Conservation (phyloP, 331 rosid species). For the Ulmus americana region DNA sequence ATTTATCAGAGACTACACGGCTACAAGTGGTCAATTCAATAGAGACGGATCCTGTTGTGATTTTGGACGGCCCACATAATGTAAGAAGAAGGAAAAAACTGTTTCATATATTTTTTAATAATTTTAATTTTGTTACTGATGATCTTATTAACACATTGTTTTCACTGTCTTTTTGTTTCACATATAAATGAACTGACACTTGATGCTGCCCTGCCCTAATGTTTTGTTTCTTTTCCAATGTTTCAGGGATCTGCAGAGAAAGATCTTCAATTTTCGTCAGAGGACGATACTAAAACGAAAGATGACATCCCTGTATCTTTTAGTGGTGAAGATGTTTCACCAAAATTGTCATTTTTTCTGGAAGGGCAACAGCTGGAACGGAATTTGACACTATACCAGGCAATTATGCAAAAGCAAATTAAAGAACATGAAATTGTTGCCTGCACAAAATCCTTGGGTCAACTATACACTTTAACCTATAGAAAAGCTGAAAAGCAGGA, state of each 20-base stretch:
- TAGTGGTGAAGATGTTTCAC: slow-evolving; percentile 39
- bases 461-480: slow-evolving; percentile 64
- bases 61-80: slow-evolving; percentile 38
- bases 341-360: slow-evolving; percentile 58
- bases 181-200: too few species aligned
- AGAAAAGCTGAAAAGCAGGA: slow-evolving; percentile 34
- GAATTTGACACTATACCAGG: slow-evolving; percentile 68
- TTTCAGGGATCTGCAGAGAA: slow-evolving; percentile 40
- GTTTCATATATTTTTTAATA: background rate
- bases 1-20: slow-evolving; percentile 19
- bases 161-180: too few species aligned
- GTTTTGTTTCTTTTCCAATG: slow-evolving; percentile 13
- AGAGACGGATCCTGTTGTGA: slow-evolving; percentile 27
- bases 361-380: slow-evolving; percentile 63
- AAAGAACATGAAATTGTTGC: slow-evolving; percentile 53
- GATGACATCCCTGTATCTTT: slow-evolving; percentile 36
- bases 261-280: slow-evolving; percentile 37
- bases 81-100: slow-evolving; percentile 19
- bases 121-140: too few species aligned
- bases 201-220: background rate
- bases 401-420: slow-evolving; percentile 57
- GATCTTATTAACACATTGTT: too few species aligned
- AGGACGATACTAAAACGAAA: slow-evolving; percentile 37
- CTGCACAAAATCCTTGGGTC: slow-evolving; percentile 59
- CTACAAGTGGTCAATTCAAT: slow-evolving; percentile 34